Conservation (phyloP, 2,329 filamentous ascomycete species). For the Sclerotinia trifoliorum region DNA sequence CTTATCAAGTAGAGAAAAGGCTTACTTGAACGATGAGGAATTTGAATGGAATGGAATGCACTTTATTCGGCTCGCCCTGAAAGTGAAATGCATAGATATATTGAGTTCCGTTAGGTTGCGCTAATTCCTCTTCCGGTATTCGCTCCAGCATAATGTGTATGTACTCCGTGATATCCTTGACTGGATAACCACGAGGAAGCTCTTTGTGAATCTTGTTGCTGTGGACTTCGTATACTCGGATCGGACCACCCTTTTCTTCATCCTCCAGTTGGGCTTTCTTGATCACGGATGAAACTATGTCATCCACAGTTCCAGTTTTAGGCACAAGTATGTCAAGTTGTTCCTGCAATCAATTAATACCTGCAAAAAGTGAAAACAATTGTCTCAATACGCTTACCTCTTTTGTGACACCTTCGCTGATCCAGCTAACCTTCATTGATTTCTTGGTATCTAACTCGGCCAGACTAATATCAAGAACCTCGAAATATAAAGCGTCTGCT, state of each 20-base stretch:
- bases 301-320: constrained; percentile 77
- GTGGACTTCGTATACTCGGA: constrained; percentile 81
- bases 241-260: constrained; percentile 65
- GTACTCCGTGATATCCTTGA: constrained; percentile 85
- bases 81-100: constrained; percentile 86
- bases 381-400: constrained; percentile 57
- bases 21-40: constrained; percentile 80
- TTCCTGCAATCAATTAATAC: constrained; percentile 55
- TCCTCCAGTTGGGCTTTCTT: constrained; percentile 79
- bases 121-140: constrained; percentile 70
- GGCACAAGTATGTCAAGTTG: constrained; percentile 78
- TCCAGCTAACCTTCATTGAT: constrained; percentile 75
- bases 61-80: constrained; percentile 80
- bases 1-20: constrained; percentile 23
- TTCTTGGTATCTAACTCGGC: constrained; percentile 94
- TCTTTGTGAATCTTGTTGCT: constrained; percentile 82
- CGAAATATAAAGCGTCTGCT: constrained; percentile 81
- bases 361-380: constrained; percentile 19
- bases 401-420: constrained; percentile 88
- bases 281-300: constrained; percentile 72
- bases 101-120: constrained; percentile 49
- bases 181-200: constrained; percentile 65
- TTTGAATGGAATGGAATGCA: constrained; percentile 87
- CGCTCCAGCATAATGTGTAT: constrained; percentile 77
- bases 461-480: constrained; percentile 90